Conservation (phyloP, 306 rosid genomes). For the Abrus precatorius region DNA sequence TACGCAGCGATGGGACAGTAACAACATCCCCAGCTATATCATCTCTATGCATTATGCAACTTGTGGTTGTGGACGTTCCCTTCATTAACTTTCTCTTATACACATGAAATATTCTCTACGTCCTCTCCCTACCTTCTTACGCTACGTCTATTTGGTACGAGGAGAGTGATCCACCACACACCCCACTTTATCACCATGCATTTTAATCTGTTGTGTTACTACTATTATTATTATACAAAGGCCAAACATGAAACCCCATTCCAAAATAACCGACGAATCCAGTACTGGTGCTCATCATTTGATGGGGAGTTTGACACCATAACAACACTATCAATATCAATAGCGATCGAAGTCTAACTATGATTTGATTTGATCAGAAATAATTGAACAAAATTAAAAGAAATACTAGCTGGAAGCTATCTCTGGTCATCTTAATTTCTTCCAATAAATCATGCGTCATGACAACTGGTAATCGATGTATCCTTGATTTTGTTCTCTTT, state of each 20-base stretch:
- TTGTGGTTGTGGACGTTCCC: background rate
- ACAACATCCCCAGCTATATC: background rate
- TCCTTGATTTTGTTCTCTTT: conserved; percentile 19
- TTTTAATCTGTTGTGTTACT: background rate
- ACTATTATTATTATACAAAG: background rate
- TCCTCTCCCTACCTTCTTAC: background rate
- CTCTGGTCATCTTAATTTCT: conserved; percentile 2
- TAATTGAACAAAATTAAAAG: background rate
- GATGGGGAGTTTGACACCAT: conserved; percentile 2
- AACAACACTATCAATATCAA: background rate
- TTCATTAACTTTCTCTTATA: background rate
- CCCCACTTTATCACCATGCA: too few relatives aligned
- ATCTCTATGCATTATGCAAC: background rate
- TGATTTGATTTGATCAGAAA: conserved; percentile 12
- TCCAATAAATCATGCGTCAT: conserved; percentile 18
- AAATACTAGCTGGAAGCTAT: conserved; percentile 33
- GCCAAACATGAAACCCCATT: background rate
- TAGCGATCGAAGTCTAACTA: background rate
- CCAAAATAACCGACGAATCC: background rate
- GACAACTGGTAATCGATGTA: conserved; percentile 40
- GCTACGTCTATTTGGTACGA: background rate
- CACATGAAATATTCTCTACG: background rate
- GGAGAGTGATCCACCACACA: background rate
- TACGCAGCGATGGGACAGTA: background rate
- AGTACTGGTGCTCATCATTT: background rate